Evolutionary conservation across 108 stramenopile genomes (phyloP).

Genomic region (Halocafeteria seosinensis): DNA sequence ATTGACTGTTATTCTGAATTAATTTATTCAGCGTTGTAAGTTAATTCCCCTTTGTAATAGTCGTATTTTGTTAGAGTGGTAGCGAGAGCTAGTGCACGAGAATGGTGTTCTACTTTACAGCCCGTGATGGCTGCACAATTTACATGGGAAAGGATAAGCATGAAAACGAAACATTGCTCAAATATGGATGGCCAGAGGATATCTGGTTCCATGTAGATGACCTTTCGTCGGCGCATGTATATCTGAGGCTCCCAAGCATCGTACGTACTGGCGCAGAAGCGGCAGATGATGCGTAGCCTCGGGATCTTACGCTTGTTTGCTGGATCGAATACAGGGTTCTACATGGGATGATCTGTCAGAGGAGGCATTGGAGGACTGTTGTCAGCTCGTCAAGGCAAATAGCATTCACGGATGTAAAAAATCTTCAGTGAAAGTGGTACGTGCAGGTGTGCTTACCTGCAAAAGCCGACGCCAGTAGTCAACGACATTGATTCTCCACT

Average conservation of each 20-base stretch:
- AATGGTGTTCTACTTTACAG: no score
- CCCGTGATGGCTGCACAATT: constrained; percentile 13
- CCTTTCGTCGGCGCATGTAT: constrained; percentile 85
- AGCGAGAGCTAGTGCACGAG: no score
- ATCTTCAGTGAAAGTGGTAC: constrained; percentile 26
- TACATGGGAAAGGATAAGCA: constrained; percentile 57
- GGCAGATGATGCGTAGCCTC: neutral
- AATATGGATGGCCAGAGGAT: constrained; percentile 69
- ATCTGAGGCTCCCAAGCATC: constrained; percentile 66
- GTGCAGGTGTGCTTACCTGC: no score
- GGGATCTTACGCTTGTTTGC: neutral
- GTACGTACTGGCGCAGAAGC: neutral
- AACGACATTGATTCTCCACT: no score
- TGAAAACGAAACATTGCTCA: constrained; percentile 96
- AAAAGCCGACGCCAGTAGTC: no score
- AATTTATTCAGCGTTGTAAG: no score
- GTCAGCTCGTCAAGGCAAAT: constrained; percentile 38
- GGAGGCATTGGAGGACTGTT: constrained; percentile 14
- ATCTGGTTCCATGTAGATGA: constrained; percentile 97
- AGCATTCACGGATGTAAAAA: constrained; percentile 46
- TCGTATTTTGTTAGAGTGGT: no score
- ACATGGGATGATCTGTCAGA: neutral
- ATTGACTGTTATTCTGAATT: no score
- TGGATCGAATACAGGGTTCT: constrained; percentile 2
- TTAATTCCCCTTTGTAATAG: no score